Base-by-base conservation (phyloP, 2,329 filamentous ascomycete genomes). In the Nectriaceae sp. region DNA sequence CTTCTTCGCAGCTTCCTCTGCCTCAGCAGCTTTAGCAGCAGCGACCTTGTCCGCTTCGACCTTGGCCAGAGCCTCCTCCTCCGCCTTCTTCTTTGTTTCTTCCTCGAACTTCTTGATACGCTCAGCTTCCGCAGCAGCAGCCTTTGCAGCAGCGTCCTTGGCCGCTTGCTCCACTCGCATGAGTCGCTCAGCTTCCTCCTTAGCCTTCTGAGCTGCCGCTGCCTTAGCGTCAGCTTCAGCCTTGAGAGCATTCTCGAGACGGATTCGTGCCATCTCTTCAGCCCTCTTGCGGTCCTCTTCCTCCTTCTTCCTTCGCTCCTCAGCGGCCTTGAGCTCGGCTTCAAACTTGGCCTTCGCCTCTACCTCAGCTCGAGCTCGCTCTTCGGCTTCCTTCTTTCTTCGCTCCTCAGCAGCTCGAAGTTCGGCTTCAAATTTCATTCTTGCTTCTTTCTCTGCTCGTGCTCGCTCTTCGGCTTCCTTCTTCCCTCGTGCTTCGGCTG, bases 1-100 rank as follows among this genome's bases (percentile, higher is more conserved):
- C 46, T 74, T 71, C 64, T 79, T 77, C n/a, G 74, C 77, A n/a
- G 74, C 71, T 26, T 75, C 60, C 31, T 60, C 80, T 69, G 75
- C 77, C n/a, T 66, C 68, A 3, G 70, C 70, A n/a, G 68, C 69
- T 2, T 73, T 75, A 15, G 66, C 67, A 6, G 69, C 71, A 11
- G 68, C 70, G 1, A 65, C 67, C 53, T 57, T 70, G 26, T 69
- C 62, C 41, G 67, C 69, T 53, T 80, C 74, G 18, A 76, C 75
- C 1, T 73, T 61, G 10, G 56, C 58, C 3, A 62, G 46, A 5
- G 64, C 68, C 11, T 69, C 68, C 2, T 68, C 70, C 22, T 71
- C 72, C 3, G 69, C 66, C 46, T 68, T 70, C 39, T 68, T 64
- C 22, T 65, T 70, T 33, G 73, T 74, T 37, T 74, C 72, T 2